Evolutionary conservation across 495 filamentous ascomycete genomes (phyloP), one percentile per base, ranked within the genome.

Genomic region (Extremus antarcticus): DNA sequence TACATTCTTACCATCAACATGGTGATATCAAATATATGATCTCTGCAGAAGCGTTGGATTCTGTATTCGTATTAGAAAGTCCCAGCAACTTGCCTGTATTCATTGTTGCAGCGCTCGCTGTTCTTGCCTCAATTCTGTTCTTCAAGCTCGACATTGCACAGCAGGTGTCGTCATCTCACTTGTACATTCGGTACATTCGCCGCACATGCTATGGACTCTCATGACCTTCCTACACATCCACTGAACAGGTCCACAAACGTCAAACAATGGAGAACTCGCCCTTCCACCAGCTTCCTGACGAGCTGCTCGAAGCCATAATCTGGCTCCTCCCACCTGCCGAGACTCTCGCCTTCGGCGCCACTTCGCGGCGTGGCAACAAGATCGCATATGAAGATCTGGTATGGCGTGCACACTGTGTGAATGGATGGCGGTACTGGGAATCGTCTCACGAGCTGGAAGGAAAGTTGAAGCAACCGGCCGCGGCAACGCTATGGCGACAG

Each of bases 321-420:
- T 58, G 47, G 20, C 63, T 64, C 56, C 65, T 73, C 38, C 60
- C 69, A 17, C 57, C 64, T 0, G 47, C 53, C 29, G 56, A 58
- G 15, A 61, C 70, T 11, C 63, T 72, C 23, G 63, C 71, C 16
- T 51, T 90, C 51, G 77, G 84, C 58, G 67, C 70, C 25, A 76
- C 84, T 13, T 86, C 80, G 49, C 80, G 74, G 49, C 78, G 79
- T 48, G 82, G 90, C 63, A 69, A 79, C 59, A 70, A 74, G 49
- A 70, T 91, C 38, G 78, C 79, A 21, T 78, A 80, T 53, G 83
- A 87, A 53, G 79, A 84, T 22, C 67, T 90, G 15, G 70, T 95
- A 55, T 96, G 91, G 90, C 83, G 82, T 49, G 68, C 77, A 63
- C 80, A 90, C 64, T 98, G 92, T 66, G 65, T 66, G 25, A 67